Base-by-base conservation (phyloP, 140 eudicot species). In the Erigeron philadelphicus region DNA sequence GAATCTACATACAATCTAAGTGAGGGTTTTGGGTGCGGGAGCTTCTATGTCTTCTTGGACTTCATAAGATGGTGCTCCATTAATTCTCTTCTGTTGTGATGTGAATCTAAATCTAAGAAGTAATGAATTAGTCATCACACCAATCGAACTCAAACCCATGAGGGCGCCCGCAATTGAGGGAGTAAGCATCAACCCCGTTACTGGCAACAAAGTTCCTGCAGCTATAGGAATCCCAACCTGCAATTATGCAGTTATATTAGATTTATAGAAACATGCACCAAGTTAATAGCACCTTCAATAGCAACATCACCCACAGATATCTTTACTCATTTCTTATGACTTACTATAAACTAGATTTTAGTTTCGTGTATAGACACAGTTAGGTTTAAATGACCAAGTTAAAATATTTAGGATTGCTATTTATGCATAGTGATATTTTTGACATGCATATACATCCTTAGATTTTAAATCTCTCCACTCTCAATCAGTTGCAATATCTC, bases 121-220 rank as follows among this genome's bases (percentile, higher is more conserved):
- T 76, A 92, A 78, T 8, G 98, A 92, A 80, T 92, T 92, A 23
- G 90, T 73, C 95, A 89, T 88, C 41, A 92, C 98, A 7, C 98
- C 98, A 10, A 92, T 73, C 3, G 98, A 92, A 63, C 98, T 92
- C 70, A 92, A 76, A 19, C 98, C 98, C 98, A 92, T 92, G 35
- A 92, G 93, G 31, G 84, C 98, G 45, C 98, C 98, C 0, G 98
- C 98, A 63, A 92, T 92, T 49, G 98, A 92, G 53, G 98, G 98
- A 38, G 98, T 88, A 49, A 88, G 93, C 95, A 92, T 86, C 21
- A 83, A 79, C 61, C 98, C 98, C 0, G 95, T 92, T 48, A 86
- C 70, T 0, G 98, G 98, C 81, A 92, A 75, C 83, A 92, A 74
- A 23, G 79, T 74, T 50, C 98, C 98, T 44, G 98, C 96, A 17